phyloP scores from a whole-genome alignment of 768 basidiomycete species.

The Lactifluus pinguis region DNA sequence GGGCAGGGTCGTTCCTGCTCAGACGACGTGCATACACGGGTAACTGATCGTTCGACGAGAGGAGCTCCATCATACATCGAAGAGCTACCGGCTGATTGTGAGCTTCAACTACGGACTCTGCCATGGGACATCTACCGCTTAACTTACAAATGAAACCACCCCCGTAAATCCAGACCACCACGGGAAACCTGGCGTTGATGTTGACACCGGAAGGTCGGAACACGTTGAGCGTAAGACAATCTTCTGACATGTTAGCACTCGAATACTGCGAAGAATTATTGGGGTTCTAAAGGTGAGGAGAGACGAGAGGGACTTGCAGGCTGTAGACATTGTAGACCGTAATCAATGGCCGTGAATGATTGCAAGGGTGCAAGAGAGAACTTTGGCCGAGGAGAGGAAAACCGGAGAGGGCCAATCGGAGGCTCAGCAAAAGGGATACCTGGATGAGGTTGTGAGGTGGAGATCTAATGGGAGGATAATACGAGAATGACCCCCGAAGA shows the following conservation, averaged over 20 bases:
- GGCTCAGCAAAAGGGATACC: slow-evolving; percentile 31
- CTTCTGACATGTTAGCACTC: slow-evolving; percentile 29
- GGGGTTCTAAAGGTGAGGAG: neutral
- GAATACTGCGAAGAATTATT: neutral
- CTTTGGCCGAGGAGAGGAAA: slow-evolving; percentile 23
- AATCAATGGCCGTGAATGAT: slow-evolving; percentile 26
- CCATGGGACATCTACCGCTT: neutral
- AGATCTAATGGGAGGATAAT: neutral
- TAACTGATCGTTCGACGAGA: slow-evolving; percentile 10
- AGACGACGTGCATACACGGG: slow-evolving; percentile 4
- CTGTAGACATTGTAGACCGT: slow-evolving; percentile 26
- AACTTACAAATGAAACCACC: slow-evolving; percentile 26
- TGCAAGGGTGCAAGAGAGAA: slow-evolving; percentile 13
- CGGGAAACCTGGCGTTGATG: slow-evolving; percentile 28
- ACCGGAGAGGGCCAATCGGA: slow-evolving; percentile 23
- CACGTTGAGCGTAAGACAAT: slow-evolving; percentile 43
- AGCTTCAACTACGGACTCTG: neutral
- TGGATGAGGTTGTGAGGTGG: slow-evolving; percentile 1
- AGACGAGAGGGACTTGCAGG: neutral
- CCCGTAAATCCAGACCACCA: slow-evolving; percentile 39
- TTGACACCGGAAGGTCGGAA: slow-evolving; percentile 30
- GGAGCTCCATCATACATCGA: neutral
- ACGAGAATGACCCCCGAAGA: slow-evolving; percentile 24
- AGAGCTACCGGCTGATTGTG: slow-evolving; percentile 4
- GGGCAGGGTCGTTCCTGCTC: too few relatives aligned